Percentiles rank a stretch among this genome's conserved stretches.
Conservation (phyloP, 371 early-diverging fungal genomes). For the Parasitella parasitica region DNA sequence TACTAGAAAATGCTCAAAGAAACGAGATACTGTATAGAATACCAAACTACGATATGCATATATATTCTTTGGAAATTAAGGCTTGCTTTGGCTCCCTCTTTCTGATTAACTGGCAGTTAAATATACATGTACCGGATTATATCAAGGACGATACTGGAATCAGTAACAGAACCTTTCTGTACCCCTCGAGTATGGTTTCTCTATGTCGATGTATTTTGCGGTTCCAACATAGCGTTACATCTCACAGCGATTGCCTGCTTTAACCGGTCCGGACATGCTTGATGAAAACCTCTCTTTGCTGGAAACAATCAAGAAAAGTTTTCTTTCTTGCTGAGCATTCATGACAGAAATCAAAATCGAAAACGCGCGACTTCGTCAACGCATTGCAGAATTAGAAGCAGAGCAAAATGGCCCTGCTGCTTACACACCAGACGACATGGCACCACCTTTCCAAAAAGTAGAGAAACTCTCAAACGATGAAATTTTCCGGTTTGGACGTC, state of each 20-base stretch:
- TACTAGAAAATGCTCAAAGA: too few relatives aligned
- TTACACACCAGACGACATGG: background rate
- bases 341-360: slow-evolving; percentile 18
- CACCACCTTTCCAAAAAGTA: slow-evolving; percentile 21
- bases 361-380: slow-evolving; percentile 28
- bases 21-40: too few relatives aligned
- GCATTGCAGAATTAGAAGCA: slow-evolving; percentile 36
- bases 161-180: too few relatives aligned
- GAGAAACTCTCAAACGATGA: slow-evolving; percentile 57
- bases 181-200: too few relatives aligned
- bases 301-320: background rate
- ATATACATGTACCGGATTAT: too few relatives aligned
- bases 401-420: background rate
- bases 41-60: too few relatives aligned
- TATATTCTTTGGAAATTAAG: too few relatives aligned
- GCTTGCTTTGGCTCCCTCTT: too few relatives aligned
- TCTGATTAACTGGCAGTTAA: too few relatives aligned
- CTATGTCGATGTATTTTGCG: too few relatives aligned
- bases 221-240: too few relatives aligned
- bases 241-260: background rate
- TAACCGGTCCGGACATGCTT: background rate
- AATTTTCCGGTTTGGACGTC: slow-evolving; percentile 90
- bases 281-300: background rate
- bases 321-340: background rate
- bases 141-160: too few relatives aligned